Evolutionary conservation across 1,139 yeast species (phyloP).

Genomic region (Candida frijolesensis): DNA sequence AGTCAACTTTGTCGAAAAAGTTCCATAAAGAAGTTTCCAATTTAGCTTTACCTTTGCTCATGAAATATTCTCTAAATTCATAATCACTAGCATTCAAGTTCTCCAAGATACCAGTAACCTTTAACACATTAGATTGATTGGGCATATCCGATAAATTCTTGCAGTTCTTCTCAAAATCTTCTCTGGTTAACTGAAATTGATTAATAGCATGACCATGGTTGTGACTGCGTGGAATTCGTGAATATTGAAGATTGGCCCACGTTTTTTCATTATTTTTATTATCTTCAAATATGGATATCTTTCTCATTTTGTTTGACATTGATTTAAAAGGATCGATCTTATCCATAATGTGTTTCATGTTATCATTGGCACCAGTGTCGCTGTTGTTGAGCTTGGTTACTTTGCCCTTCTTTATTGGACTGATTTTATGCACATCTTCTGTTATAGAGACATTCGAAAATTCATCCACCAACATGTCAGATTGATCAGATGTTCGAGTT

Average conservation of each 20-base stretch:
- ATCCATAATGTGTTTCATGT: constrained; percentile 39
- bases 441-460: constrained; percentile 41
- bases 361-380: constrained; percentile 14
- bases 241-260: constrained; percentile 24
- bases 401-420: not conserved
- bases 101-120: constrained; percentile 9
- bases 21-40: constrained; percentile 28
- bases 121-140: constrained; percentile 7
- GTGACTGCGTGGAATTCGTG: not conserved
- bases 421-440: constrained; percentile 9
- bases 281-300: constrained; percentile 44
- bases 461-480: constrained; percentile 28
- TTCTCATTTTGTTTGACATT: constrained; percentile 35
- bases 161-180: constrained; percentile 14
- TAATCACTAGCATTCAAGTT: constrained; percentile 17
- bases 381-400: not conserved
- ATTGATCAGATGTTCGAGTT: constrained; percentile 2
- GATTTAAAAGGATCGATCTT: constrained; percentile 45
- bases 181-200: constrained; percentile 7
- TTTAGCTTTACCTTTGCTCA: constrained; percentile 24
- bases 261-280: constrained; percentile 31
- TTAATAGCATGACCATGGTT: not conserved
- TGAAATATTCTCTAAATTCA: constrained; percentile 29
- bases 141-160: constrained; percentile 8
- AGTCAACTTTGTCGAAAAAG: constrained; percentile 12